Percentiles rank a stretch among this genome's conserved stretches.
phyloP scores from a whole-genome alignment of 345 rosid species.

The Citrus inodora region DNA sequence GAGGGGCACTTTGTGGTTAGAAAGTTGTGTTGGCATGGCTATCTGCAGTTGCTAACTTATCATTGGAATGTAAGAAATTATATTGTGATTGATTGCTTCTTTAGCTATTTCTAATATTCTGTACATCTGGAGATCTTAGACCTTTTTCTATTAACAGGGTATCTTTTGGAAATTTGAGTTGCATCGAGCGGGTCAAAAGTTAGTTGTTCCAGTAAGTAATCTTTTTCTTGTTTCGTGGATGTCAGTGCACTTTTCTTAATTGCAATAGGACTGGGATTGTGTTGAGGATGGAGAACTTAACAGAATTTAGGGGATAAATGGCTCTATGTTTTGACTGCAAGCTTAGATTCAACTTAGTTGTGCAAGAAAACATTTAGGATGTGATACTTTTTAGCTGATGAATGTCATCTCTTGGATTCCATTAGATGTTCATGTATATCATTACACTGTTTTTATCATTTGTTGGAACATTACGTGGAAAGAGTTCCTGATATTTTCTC shows the following conservation, averaged over 20 bases:
- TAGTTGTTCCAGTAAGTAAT: conserved; percentile 78
- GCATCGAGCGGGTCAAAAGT: conserved; percentile 82
- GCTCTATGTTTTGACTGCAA: background rate
- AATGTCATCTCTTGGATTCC: background rate
- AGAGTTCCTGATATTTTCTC: background rate
- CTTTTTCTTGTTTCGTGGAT: conserved; percentile 10
- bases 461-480: background rate
- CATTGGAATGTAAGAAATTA: background rate
- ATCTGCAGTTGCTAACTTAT: background rate
- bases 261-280: background rate
- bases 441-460: background rate
- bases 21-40: background rate
- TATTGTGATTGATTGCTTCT: background rate
- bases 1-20: background rate
- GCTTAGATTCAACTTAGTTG: background rate
- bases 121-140: background rate
- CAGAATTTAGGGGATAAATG: background rate
- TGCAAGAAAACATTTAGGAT: background rate
- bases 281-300: background rate
- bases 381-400: background rate
- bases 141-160: conserved; percentile 50
- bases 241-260: background rate
- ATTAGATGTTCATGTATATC: background rate
- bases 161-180: conserved; percentile 86
- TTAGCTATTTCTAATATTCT: background rate